These are phyloP conservation scores for Yarrowia sp. DNA, from an alignment of 805 yeast genomes.

Conservation along the genomic window DNA sequence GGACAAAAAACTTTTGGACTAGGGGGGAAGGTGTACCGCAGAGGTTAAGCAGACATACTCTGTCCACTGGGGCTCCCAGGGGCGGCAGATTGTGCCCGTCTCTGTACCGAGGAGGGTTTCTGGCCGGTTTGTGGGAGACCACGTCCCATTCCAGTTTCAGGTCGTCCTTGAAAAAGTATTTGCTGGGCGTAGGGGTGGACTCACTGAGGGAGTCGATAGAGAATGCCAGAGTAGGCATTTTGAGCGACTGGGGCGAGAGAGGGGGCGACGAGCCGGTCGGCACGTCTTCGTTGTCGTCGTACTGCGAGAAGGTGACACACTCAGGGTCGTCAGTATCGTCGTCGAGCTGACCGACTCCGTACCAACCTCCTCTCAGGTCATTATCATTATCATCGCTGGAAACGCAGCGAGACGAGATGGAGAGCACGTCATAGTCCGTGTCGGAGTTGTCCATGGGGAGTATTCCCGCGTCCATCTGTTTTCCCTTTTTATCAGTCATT, in stretches of 20 bases:
- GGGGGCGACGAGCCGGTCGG: background rate
- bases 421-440: slow-evolving; percentile 16
- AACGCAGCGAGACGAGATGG: slow-evolving; percentile 14
- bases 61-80: slow-evolving; percentile 11
- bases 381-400: slow-evolving; percentile 16
- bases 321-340: slow-evolving; percentile 21
- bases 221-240: slow-evolving; percentile 15
- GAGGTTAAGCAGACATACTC: slow-evolving; percentile 10
- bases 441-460: slow-evolving; percentile 17
- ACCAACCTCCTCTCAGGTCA: slow-evolving; percentile 7
- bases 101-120: background rate
- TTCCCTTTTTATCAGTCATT: slow-evolving; percentile 7
- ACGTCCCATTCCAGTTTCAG: slow-evolving; percentile 12
- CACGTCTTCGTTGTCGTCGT: background rate
- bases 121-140: background rate
- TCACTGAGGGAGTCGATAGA: slow-evolving; percentile 16
- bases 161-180: slow-evolving; percentile 23
- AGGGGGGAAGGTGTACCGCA: background rate
- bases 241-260: slow-evolving; percentile 3
- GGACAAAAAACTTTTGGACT: slow-evolving; percentile 1
- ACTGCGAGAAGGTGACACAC: background rate
- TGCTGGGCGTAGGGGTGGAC: slow-evolving; percentile 17
- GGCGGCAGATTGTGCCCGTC: background rate
- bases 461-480: background rate
- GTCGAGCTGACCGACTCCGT: slow-evolving; percentile 9